These are phyloP conservation scores for Chlorella sp. DNA, from an alignment of 139 green algal species.

Conservation along the genomic window DNA sequence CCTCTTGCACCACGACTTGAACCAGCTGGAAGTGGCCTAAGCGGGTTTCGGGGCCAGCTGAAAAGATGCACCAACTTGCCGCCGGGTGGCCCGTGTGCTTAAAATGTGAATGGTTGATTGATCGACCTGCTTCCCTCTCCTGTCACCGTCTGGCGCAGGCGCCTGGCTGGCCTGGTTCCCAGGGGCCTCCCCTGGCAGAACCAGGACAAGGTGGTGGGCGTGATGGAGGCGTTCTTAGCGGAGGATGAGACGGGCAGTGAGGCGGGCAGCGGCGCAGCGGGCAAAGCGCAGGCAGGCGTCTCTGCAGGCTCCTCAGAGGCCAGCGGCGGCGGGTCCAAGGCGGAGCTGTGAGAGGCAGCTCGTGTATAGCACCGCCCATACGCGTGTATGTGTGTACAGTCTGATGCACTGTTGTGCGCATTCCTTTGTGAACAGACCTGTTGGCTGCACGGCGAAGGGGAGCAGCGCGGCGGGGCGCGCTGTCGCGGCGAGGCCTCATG, in stretches of 20 bases:
- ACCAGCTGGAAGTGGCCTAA: too few species aligned
- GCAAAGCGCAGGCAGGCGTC: not conserved
- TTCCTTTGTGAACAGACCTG: not conserved
- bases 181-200: not conserved
- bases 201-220: not conserved
- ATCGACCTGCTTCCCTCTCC: too few species aligned
- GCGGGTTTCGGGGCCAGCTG: not conserved
- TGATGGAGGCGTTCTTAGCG: not conserved
- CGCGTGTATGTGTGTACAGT: not conserved
- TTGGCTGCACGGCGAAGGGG: not conserved
- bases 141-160: not conserved
- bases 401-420: not conserved
- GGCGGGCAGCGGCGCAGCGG: not conserved
- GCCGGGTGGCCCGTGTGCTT: too few species aligned
- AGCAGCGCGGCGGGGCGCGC: too few species aligned
- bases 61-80: not conserved
- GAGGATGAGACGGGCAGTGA: not conserved
- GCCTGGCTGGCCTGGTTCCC: constrained; percentile 3
- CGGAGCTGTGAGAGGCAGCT: not conserved
- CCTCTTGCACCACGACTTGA: not conserved
- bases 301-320: too few species aligned
- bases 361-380: not conserved
- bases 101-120: too few species aligned
- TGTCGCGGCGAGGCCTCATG: too few species aligned
- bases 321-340: too few species aligned